Evolutionary conservation across 164 flowering plant genomes (phyloP).

Genomic region (Vitis riparia): DNA sequence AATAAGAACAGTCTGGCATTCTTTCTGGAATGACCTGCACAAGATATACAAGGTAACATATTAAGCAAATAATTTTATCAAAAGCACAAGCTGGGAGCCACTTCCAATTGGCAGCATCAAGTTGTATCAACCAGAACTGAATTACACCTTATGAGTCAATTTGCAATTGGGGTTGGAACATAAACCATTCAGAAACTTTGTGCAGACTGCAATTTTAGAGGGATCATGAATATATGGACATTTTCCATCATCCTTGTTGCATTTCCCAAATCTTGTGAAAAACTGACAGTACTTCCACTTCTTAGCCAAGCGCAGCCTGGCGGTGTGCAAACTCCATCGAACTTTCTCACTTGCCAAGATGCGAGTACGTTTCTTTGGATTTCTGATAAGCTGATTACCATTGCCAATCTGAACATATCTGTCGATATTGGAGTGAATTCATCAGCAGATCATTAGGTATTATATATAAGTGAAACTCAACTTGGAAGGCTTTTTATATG

Average conservation of each 20-base stretch:
- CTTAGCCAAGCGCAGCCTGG: conserved; percentile 69
- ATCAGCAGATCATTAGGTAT: not conserved
- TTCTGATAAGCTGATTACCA: conserved; percentile 90
- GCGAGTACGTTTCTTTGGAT: conserved; percentile 87
- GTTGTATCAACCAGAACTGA: not conserved
- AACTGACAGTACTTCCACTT: conserved; percentile 89
- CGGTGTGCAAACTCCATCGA: conserved; percentile 95
- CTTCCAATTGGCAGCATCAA: not conserved
- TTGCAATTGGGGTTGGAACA: conserved; percentile 73
- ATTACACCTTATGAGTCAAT: conserved; percentile 87
- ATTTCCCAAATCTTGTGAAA: conserved; percentile 92
- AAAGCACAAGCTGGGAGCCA: not conserved
- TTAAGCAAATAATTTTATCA: not conserved
- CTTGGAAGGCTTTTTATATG: not conserved
- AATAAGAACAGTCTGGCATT: conserved; percentile 97
- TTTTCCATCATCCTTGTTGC: conserved; percentile 85
- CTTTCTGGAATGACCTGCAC: conserved; percentile 96
- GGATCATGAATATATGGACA: conserved; percentile 95
- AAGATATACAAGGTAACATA: conserved; percentile 8
- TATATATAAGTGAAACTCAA: not conserved
- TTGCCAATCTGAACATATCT: conserved; percentile 93
- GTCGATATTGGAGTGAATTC: conserved; percentile 16
- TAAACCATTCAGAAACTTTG: conserved; percentile 82
- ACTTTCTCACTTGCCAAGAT: conserved; percentile 91
- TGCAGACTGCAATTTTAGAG: conserved; percentile 90